Evolutionary conservation across 768 basidiomycete genomes (phyloP), one percentile per base, ranked within the genome.

Genomic region (Boletus reticuloceps): DNA sequence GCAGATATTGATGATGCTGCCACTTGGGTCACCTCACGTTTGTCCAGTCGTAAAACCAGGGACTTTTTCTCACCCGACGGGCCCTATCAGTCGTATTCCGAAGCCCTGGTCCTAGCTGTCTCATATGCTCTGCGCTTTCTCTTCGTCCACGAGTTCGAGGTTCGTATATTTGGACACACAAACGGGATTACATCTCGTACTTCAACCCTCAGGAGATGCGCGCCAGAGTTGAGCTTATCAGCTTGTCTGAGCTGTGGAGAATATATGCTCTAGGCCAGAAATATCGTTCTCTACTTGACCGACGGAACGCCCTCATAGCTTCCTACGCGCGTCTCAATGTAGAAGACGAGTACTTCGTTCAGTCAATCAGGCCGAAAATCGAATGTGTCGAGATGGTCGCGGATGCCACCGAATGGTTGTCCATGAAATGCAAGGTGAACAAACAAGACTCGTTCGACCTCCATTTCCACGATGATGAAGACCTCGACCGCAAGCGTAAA

Each of bases 111-210:
- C 53, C 73, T 82, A 56, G 91, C 94, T 4, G 90, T 98, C 55
- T 84, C 87, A 2, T 82, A 79, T 60, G 84, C 88, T 45, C 78
- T 99, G 36, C 80, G 85, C 34, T 91, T 85, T 68, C 78, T 98
- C 51, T 95, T 98, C 71, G 72, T 92, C 47, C 84, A 93, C 41
- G 84, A 91, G 63, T 88, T 90, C 59, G 97, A 99, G 69, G 95
- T 98, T 8, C 97, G 0, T 95, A 94, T 72, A 85, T 98, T 58
- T 97, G 90, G 89, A 84, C 85, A 17, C 93, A 98, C 77, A 91
- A 91, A 64, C 82, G 91, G 37, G 97, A 99, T 69, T 88, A 91
- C 65, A 88, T 98, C 64, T 84, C 85, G 44, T 83, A 89, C 69
- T 91, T 90, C 70, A 89, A 93, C 64, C 77, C 83, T 45, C 69